Conservation (phyloP, 192 early-diverging fungal species). For the Podila horticola region DNA sequence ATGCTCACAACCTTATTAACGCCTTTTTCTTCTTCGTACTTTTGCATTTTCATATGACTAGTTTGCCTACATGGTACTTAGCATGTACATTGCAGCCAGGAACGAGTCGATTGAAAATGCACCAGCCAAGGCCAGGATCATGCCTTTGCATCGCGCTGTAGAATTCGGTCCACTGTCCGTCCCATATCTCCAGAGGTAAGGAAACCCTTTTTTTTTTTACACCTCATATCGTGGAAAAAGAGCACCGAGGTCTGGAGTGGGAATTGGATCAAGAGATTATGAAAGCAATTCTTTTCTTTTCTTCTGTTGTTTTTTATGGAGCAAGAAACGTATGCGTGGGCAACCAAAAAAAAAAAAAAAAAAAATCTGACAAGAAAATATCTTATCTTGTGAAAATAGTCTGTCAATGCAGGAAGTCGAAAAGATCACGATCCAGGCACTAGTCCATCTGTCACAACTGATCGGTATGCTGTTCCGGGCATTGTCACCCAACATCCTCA, state of each 20-base stretch:
- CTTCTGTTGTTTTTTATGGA: not conserved
- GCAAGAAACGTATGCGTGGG: no score
- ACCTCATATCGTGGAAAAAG: not conserved
- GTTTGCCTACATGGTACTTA: slow-evolving; percentile 52
- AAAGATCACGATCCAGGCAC: slow-evolving; percentile 25
- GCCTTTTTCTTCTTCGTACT: no score
- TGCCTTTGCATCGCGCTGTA: slow-evolving; percentile 45
- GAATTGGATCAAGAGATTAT: not conserved
- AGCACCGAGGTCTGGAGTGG: not conserved
- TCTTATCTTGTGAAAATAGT: not conserved
- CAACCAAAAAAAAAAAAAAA: no score
- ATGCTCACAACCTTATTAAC: no score
- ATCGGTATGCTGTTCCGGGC: slow-evolving; percentile 23
- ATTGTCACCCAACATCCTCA: slow-evolving; percentile 40
- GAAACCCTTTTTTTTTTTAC: not conserved
- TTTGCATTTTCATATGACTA: slow-evolving; percentile 2
- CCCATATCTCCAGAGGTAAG: slow-evolving; percentile 46
- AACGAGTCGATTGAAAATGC: slow-evolving; percentile 46
- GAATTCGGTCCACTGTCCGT: slow-evolving; percentile 41
- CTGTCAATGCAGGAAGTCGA: slow-evolving; percentile 36
- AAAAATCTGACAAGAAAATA: not conserved
- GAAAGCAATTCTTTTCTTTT: not conserved
- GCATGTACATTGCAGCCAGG: slow-evolving; percentile 52
- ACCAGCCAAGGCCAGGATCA: slow-evolving; percentile 32
- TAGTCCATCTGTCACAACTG: slow-evolving; percentile 42